Base-by-base conservation (phyloP, 805 yeast genomes). In the Candida golubevii region DNA sequence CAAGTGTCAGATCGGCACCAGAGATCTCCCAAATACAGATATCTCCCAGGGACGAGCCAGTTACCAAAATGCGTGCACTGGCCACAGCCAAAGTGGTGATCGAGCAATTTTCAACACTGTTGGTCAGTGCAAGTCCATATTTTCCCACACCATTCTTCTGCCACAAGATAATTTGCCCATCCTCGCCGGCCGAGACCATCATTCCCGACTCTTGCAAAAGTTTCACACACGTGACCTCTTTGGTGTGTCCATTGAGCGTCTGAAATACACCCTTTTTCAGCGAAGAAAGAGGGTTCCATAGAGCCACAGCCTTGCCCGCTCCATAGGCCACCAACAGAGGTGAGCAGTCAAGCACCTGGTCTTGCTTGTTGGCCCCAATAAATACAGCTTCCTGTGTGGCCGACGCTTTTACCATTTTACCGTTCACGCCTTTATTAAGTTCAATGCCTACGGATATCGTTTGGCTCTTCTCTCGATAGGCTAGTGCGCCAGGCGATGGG, bases 281-380 rank as follows among this genome's bases (percentile, higher is more conserved):
- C 3, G 50, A 31, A 27, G 67, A 66, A 14, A 77, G 58, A 1
- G 90, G 86, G n/a, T 76, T 66, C 82, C 88, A 85, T 33, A 87
- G 60, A 0, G 91, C 88, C 39, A 86, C 67, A 13, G 78, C 74
- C 35, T 68, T 72, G 1, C 79, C 78, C 0, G 93, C 88, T 7
- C 90, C 95, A 60, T 72, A 87, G 0, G 93, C 95, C 7, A 85
- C 71, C 5, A 75, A 44, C 1, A 44, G 42, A 0, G 57, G 42
- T 46, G 73, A 69, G 51, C 74, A 75, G 54, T 80, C 89, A 23
- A 82, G 74, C 6, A 76, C 79, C 47, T 75, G 78, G 6, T 80
- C 67, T 54, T 83, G 88, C 47, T 75, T 77, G 59, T 85, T 86
- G 31, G 88, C 88, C 12, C 95, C 95, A 14, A 78, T 69, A 58